Evolutionary conservation across 2,329 filamentous ascomycete species (phyloP).

Genomic region (Elsinoe fawcettii): DNA sequence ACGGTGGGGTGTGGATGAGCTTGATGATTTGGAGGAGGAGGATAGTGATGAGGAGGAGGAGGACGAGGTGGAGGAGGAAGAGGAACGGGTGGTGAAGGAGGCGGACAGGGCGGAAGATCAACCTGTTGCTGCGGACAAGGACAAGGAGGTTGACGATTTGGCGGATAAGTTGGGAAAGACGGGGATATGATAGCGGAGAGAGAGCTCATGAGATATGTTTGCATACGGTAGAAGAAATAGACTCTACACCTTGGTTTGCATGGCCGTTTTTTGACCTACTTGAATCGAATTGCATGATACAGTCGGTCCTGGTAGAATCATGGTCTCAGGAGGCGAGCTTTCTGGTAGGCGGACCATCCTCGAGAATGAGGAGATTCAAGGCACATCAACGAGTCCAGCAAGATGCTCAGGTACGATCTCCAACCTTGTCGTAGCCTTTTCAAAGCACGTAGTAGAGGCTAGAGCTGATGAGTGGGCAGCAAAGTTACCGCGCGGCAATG

Average conservation of each 20-base stretch:
- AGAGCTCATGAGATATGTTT: neutral
- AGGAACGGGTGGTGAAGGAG: conserved; percentile 61
- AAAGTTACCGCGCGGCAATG: too few relatives aligned
- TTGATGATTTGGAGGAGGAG: conserved; percentile 75
- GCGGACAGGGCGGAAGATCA: conserved; percentile 66
- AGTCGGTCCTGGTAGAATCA: too few relatives aligned
- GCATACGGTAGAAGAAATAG: neutral
- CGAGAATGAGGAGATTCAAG: too few relatives aligned
- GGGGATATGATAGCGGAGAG: conserved; percentile 25
- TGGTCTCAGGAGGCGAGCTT: too few relatives aligned
- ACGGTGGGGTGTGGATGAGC: conserved; percentile 75
- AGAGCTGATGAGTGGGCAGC: too few relatives aligned
- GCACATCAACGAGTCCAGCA: too few relatives aligned
- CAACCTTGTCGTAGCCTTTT: too few relatives aligned
- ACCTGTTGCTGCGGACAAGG: conserved; percentile 61
- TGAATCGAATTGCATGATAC: neutral
- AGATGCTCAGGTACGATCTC: too few relatives aligned
- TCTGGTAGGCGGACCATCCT: too few relatives aligned
- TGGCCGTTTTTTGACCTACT: neutral
- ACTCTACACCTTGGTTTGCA: neutral
- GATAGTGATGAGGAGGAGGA: conserved; percentile 64
- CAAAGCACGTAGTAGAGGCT: too few relatives aligned
- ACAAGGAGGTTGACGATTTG: conserved; percentile 73
- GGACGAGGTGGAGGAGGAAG: conserved; percentile 52
- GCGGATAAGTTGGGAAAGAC: conserved; percentile 70